Conservation (phyloP, 495 filamentous ascomycete genomes). For the Hamigera avellanea region DNA sequence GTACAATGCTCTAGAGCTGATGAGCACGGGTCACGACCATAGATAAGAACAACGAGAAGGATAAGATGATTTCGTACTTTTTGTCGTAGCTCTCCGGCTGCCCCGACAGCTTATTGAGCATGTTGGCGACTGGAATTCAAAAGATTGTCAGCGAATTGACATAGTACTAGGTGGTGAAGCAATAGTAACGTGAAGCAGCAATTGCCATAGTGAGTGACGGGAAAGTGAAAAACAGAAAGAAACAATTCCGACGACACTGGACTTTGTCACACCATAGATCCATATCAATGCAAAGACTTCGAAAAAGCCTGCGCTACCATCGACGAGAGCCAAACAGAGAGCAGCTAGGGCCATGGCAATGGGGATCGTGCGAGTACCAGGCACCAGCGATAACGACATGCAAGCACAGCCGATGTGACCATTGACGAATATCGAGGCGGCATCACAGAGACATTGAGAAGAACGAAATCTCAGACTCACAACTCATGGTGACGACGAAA, state of each 20-base stretch:
- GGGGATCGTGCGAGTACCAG: no score
- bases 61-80: no score
- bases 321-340: slow-evolving; percentile 3
- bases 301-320: slow-evolving; percentile 4
- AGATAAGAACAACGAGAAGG: background rate
- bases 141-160: background rate
- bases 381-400: no score
- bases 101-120: slow-evolving; percentile 95
- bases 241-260: slow-evolving; percentile 1
- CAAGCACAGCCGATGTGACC: no score
- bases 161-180: no score
- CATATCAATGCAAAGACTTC: slow-evolving; percentile 5
- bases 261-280: slow-evolving; percentile 8
- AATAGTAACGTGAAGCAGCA: no score
- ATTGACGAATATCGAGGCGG: no score
- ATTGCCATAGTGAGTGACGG: background rate
- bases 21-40: slow-evolving; percentile 5
- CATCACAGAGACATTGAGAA: no score
- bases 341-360: slow-evolving; percentile 4
- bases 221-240: background rate
- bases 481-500: slow-evolving; percentile 30
- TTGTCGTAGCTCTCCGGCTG: slow-evolving; percentile 98
- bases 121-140: slow-evolving; percentile 55
- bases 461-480: slow-evolving; percentile 20
- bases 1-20: slow-evolving; percentile 58